These are phyloP conservation scores for Backusella australiensis DNA, from an alignment of 192 early-diverging fungal species.

Conservation along the genomic window DNA sequence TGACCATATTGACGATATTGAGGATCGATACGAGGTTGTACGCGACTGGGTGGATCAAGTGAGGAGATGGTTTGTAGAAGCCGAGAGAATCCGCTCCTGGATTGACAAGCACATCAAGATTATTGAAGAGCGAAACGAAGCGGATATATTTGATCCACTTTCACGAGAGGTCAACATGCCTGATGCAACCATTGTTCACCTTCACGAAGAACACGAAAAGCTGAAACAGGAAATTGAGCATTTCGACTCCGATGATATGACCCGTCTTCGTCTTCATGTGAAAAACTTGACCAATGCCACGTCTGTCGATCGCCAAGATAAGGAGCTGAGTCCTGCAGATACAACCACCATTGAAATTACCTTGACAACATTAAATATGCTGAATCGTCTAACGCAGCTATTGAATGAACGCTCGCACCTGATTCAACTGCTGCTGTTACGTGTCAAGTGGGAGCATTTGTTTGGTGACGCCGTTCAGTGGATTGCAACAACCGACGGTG, in stretches of 20 bases:
- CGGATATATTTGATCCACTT: slow-evolving; percentile 22
- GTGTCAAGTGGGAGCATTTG: slow-evolving; percentile 39
- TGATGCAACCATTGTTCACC: background rate
- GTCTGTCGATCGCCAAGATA: background rate
- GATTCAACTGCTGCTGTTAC: slow-evolving; percentile 19
- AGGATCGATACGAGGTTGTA: slow-evolving; percentile 15
- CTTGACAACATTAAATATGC: slow-evolving; percentile 29
- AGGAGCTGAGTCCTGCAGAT: slow-evolving; percentile 35
- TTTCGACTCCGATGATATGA: slow-evolving; percentile 38
- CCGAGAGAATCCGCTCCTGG: slow-evolving; percentile 31
- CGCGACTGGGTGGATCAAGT: slow-evolving; percentile 32
- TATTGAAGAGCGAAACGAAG: slow-evolving; percentile 21
- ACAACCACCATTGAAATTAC: slow-evolving; percentile 39
- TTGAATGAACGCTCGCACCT: slow-evolving; percentile 21
- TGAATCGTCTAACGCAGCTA: slow-evolving; percentile 27
- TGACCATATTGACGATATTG: background rate
- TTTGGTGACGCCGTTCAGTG: slow-evolving; percentile 27
- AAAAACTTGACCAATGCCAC: slow-evolving; percentile 19
- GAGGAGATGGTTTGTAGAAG: slow-evolving; percentile 33
- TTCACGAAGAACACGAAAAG: slow-evolving; percentile 31
- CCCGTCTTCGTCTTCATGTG: slow-evolving; percentile 33
- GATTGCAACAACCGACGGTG: slow-evolving; percentile 14
- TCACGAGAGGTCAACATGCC: background rate
- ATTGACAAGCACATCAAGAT: slow-evolving; percentile 29
- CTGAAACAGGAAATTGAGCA: slow-evolving; percentile 34